These are phyloP conservation scores for Malassezia slooffiae DNA, from an alignment of 1,284 basidiomycete genomes.

Conservation along the genomic window DNA sequence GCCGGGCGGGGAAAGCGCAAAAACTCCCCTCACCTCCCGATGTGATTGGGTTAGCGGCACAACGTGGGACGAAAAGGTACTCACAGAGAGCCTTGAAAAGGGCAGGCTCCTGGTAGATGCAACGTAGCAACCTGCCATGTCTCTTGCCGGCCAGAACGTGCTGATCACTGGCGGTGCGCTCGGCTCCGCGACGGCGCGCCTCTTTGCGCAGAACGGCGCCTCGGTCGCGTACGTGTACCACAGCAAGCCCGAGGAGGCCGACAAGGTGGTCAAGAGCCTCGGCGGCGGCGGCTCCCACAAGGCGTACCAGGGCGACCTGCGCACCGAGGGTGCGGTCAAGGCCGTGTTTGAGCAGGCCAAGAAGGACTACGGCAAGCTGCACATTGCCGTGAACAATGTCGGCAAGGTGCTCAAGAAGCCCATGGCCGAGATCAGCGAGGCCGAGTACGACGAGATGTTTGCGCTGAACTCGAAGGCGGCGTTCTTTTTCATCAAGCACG, in stretches of 20 bases:
- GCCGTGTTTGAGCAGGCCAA: conserved; percentile 3
- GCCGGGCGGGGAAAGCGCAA: no score
- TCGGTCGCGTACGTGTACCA: conserved; percentile 5
- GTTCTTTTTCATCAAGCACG: conserved; percentile 10
- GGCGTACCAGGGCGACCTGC: conserved; percentile 4
- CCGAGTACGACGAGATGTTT: conserved; percentile 11
- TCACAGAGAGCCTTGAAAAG: no score
- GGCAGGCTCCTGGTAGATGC: background rate
- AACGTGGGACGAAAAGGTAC: no score
- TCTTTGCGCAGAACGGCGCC: conserved; percentile 3
- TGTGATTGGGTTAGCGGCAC: no score
- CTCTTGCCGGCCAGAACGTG: conserved; percentile 4
- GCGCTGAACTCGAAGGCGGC: conserved; percentile 9
- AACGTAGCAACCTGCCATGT: background rate
- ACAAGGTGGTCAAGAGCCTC: background rate
- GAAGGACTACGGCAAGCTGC: conserved; percentile 1
- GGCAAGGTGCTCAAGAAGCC: conserved; percentile 11
- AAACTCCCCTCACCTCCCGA: no score
- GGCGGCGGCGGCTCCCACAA: conserved; percentile 2
- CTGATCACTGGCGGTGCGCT: conserved; percentile 4
- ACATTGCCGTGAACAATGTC: conserved; percentile 10
- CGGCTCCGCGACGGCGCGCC: conserved; percentile 1
- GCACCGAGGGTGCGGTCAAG: conserved; percentile 7
- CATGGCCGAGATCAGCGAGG: conserved; percentile 6
- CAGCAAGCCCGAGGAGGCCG: background rate